Base-by-base conservation (phyloP, 2,329 filamentous ascomycete species). In the Ophidiomyces ophidiicola region DNA sequence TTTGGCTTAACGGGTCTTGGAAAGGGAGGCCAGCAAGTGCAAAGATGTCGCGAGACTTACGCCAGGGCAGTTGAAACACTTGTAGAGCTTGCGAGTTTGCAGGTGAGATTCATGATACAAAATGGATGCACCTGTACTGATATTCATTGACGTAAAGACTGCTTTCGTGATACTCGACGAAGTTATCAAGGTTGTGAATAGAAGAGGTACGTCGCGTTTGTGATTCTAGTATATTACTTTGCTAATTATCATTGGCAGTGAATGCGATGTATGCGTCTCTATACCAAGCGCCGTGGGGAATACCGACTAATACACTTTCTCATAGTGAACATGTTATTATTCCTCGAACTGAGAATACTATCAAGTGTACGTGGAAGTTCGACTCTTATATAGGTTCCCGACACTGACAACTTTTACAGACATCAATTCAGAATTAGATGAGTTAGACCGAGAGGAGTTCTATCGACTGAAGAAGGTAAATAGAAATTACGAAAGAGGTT, bases 151-250 rank as follows among this genome's bases (percentile, higher is more conserved):
- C 31, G 30, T 43, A 8, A 52, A 80, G 75, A 98, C 90, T 48
- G 90, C 90, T 4, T 98, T 98, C 60, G 85, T 98, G 33, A 96
- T 96, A 48, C 64, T 98, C 44, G 90, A 98, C 59, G 90, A 98
- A 63, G 90, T 98, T 42, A 98, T 98, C 67, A 98, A 98, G 68
- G 86, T 96, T 18, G 90, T 98, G 40, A 98, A 98, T 61, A 77
- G 90, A 56, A 80, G 90, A 83, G 81, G 80, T 82, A 62, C 58
- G 69, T 57, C 33, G 3, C 19, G 11, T 23, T 33, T 33, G n/a
- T 12, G 20, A 12, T 40, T 11, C 7, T 11, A 6, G 21, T 15
- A 2, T 17, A 19, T 6, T 20, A 2, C 6, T n/a, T n/a, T 32
- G 14, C 41, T 40, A 31, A 51, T 60, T 44, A 33, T 32, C 17